Evolutionary conservation across 257 asterid genomes (phyloP).

Genomic region (Solanum megistacrolobum): DNA sequence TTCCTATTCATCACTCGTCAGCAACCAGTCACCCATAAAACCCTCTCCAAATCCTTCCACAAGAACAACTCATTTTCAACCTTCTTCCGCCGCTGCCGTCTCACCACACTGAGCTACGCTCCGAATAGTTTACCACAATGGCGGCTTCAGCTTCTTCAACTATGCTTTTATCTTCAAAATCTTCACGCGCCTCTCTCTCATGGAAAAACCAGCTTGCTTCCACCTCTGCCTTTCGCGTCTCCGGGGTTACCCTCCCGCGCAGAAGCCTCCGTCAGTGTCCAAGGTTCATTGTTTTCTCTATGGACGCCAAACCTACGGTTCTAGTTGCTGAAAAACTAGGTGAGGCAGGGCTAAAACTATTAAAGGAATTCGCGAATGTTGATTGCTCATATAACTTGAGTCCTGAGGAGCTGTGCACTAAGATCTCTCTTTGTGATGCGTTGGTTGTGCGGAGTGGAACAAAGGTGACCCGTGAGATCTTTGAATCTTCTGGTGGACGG

Average conservation of each 20-base stretch:
- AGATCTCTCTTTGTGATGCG: conserved; percentile 86
- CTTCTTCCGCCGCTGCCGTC: background rate
- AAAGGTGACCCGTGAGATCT: conserved; percentile 75
- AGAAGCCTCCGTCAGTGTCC: conserved; percentile 12
- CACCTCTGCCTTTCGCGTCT: conserved; percentile 29
- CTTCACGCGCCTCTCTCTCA: conserved; percentile 25
- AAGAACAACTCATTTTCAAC: background rate
- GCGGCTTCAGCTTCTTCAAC: conserved; percentile 48
- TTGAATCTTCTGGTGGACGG: conserved; percentile 81
- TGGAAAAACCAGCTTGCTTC: conserved; percentile 26
- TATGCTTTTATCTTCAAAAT: conserved; percentile 20
- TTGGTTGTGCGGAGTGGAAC: conserved; percentile 87
- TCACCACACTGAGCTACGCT: conserved; percentile 1
- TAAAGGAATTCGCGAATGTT: conserved; percentile 68
- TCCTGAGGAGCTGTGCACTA: conserved; percentile 81
- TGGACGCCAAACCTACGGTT: conserved; percentile 84
- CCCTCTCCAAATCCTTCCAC: background rate
- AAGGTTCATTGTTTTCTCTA: conserved; percentile 49
- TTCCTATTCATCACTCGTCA: background rate
- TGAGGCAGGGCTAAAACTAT: conserved; percentile 63
- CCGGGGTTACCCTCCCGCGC: conserved; percentile 22
- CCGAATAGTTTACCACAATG: conserved; percentile 19
- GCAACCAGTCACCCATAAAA: background rate
- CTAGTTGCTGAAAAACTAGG: conserved; percentile 89
- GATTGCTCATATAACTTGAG: conserved; percentile 81